Conservation (phyloP, 208 protist genomes). For the Trichomonas vaginalis region DNA sequence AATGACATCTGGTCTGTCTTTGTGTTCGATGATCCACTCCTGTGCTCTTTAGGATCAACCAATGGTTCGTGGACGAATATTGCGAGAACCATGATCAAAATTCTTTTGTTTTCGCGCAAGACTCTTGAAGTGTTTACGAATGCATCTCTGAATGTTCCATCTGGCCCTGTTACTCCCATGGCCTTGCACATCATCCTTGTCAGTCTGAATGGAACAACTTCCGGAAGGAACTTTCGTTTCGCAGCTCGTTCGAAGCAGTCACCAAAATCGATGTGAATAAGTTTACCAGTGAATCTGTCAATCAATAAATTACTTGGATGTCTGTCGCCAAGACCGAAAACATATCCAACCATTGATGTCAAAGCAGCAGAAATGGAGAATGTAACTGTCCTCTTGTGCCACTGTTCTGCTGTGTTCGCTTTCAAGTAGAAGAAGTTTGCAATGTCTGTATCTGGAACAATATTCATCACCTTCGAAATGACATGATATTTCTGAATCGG, state of each 20-base stretch:
- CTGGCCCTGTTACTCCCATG: not conserved
- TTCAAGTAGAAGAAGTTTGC: not conserved
- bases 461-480: not conserved
- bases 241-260: slow-evolving; percentile 30
- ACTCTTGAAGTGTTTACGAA: not conserved
- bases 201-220: slow-evolving; percentile 17
- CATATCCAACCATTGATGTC: not conserved
- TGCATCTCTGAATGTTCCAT: not conserved
- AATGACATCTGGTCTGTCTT: not conserved
- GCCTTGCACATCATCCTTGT: not conserved
- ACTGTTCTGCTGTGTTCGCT: not conserved
- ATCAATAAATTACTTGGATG: not conserved
- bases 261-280: slow-evolving; percentile 13
- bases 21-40: not conserved
- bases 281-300: not conserved
- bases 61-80: slow-evolving; percentile 1
- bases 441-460: not conserved
- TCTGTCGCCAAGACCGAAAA: not conserved
- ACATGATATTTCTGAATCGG: not conserved
- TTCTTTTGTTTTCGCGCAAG: not conserved
- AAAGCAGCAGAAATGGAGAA: not conserved
- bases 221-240: not conserved
- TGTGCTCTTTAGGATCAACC: not conserved
- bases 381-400: not conserved
- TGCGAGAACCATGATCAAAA: not conserved